phyloP scores from a whole-genome alignment of 768 basidiomycete species.

The Lactarius psammicola region DNA sequence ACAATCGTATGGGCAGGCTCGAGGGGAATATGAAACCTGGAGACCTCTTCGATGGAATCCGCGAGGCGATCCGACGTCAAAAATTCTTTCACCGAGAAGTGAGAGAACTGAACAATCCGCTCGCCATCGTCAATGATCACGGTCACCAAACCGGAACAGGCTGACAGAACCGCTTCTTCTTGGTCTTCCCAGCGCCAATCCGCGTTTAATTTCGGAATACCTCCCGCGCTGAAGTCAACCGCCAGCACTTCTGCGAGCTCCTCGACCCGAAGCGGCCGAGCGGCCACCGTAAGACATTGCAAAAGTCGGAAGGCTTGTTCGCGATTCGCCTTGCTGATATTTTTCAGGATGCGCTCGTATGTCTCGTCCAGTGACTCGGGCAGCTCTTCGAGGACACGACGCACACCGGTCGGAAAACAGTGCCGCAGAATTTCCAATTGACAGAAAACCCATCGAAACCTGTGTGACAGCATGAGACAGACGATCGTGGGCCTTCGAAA shows the following conservation, averaged over 20 bases:
- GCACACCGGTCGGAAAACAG: too few species aligned
- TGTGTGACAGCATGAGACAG: too few species aligned
- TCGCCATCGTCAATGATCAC: not conserved
- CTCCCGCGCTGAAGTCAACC: not conserved
- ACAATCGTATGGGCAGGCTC: not conserved
- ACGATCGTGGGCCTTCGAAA: too few species aligned
- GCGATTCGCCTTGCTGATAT: too few species aligned
- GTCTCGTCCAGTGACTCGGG: too few species aligned
- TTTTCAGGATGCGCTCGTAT: too few species aligned
- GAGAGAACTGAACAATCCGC: not conserved
- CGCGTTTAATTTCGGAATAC: not conserved
- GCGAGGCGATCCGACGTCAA: not conserved
- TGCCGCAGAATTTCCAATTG: too few species aligned
- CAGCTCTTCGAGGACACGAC: too few species aligned
- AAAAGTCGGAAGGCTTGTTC: too few species aligned
- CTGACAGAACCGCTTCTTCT: not conserved
- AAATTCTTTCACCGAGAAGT: not conserved
- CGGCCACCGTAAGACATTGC: too few species aligned
- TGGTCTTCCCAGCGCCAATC: not conserved
- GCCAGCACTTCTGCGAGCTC: not conserved
- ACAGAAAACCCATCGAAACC: too few species aligned
- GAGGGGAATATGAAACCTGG: not conserved
- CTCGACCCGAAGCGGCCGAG: not conserved
- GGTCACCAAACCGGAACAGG: not conserved
- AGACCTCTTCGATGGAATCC: not conserved